phyloP scores from a whole-genome alignment of 139 green algal species.

The Zygnema cylindricum region DNA sequence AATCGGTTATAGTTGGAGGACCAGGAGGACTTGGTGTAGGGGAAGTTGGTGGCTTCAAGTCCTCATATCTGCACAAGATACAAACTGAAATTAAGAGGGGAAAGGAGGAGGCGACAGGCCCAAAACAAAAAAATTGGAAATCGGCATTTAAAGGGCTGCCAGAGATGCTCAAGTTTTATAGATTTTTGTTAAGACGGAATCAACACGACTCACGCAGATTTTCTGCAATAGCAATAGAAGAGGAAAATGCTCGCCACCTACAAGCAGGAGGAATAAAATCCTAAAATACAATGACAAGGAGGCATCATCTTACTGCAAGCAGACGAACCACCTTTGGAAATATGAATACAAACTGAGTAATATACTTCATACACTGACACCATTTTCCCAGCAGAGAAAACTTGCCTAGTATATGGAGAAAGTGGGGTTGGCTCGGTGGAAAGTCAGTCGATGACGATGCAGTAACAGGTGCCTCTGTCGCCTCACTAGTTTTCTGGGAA shows the following conservation, averaged over 20 bases:
- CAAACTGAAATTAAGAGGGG: not conserved
- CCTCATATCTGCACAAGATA: constrained; percentile 38
- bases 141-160: too few relatives aligned
- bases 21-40: constrained; percentile 38
- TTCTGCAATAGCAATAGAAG: too few relatives aligned
- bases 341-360: not conserved
- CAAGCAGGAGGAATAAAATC: too few relatives aligned
- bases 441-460: constrained; percentile 47
- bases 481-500: not conserved
- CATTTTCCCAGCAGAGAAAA: not conserved
- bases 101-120: too few relatives aligned
- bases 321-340: too few relatives aligned
- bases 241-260: too few relatives aligned
- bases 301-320: too few relatives aligned
- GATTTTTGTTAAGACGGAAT: too few relatives aligned
- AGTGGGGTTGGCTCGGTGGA: constrained; percentile 52
- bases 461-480: not conserved
- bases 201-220: too few relatives aligned
- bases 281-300: too few relatives aligned
- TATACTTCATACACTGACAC: not conserved
- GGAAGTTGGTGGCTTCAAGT: constrained; percentile 59
- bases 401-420: constrained; percentile 62
- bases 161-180: too few relatives aligned
- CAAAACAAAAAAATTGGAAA: too few relatives aligned
- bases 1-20: not conserved